These are phyloP conservation scores for Mortierella sp. DNA, from an alignment of 371 early-diverging fungal species.

Conservation along the genomic window DNA sequence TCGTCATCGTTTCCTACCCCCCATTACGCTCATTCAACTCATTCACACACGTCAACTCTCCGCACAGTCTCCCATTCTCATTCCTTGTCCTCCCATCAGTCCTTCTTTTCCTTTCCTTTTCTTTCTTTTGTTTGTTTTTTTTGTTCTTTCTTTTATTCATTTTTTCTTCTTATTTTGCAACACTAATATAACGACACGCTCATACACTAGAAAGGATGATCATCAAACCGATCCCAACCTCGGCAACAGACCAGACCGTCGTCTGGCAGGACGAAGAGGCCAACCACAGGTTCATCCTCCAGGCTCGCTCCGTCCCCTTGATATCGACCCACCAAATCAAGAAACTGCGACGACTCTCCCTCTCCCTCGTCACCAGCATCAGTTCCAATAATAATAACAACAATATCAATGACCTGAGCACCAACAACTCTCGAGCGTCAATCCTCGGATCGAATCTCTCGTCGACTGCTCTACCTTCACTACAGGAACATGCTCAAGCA, in stretches of 20 bases:
- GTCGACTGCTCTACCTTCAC: slow-evolving; percentile 13
- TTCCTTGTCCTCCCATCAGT: not conserved
- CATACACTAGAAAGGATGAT: slow-evolving; percentile 21
- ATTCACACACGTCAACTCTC: not conserved
- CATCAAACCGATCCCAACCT: slow-evolving; percentile 40
- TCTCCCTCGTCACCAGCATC: slow-evolving; percentile 40
- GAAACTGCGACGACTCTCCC: slow-evolving; percentile 45
- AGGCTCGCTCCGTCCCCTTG: slow-evolving; percentile 40
- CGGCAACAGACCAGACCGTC: slow-evolving; percentile 36
- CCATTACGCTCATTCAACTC: not conserved
- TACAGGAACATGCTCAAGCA: slow-evolving; percentile 10
- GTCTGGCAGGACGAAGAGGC: slow-evolving; percentile 57
- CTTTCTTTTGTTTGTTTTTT: not conserved
- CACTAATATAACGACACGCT: not conserved
- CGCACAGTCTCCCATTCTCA: not conserved
- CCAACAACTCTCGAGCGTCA: not conserved
- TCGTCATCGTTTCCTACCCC: not conserved
- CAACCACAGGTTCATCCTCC: slow-evolving; percentile 56
- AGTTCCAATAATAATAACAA: slow-evolving; percentile 3
- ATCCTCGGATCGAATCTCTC: not conserved
- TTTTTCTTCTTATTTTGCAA: not conserved
- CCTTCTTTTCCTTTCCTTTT: not conserved
- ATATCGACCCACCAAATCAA: slow-evolving; percentile 53
- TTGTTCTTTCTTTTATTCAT: not conserved
- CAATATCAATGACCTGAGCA: not conserved